phyloP scores from a whole-genome alignment of 805 yeast species.

The Lachancea fermentati region DNA sequence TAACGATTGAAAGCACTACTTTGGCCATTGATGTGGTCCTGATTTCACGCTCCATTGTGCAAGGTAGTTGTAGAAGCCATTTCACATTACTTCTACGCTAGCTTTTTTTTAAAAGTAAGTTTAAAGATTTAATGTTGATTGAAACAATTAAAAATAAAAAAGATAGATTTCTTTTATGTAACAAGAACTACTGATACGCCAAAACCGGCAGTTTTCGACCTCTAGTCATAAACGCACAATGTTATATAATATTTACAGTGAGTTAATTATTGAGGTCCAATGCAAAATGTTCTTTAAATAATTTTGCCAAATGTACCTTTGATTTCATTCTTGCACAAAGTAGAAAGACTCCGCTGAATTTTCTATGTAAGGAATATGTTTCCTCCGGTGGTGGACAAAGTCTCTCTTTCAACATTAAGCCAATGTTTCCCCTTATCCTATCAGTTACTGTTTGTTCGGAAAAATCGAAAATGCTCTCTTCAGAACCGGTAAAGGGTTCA shows the following conservation, averaged over 20 bases:
- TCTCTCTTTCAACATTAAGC: constrained; percentile 85
- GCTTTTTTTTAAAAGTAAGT: too few species aligned
- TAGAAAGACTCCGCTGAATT: constrained; percentile 88
- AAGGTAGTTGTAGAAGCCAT: too few species aligned
- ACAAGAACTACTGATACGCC: too few species aligned
- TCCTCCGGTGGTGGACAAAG: constrained; percentile 98
- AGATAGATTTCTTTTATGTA: too few species aligned
- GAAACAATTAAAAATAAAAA: too few species aligned
- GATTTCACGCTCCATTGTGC: too few species aligned
- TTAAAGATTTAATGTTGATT: too few species aligned
- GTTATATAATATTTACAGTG: neutral
- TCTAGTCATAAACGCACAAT: too few species aligned
- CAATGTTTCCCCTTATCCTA: constrained; percentile 81
- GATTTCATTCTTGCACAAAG: constrained; percentile 85
- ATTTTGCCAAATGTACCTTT: constrained; percentile 67
- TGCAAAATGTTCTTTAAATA: constrained; percentile 75
- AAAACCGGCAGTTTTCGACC: too few species aligned
- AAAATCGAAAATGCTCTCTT: constrained; percentile 54
- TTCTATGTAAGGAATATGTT: constrained; percentile 93
- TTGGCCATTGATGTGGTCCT: too few species aligned
- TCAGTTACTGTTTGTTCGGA: constrained; percentile 86
- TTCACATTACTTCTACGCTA: too few species aligned
- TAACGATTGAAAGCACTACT: too few species aligned
- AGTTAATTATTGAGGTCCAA: constrained; percentile 12
- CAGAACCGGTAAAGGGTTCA: constrained; percentile 72